These are phyloP conservation scores for Lachnellula subtilissima DNA, from an alignment of 2,329 filamentous ascomycete species.

Conservation along the genomic window DNA sequence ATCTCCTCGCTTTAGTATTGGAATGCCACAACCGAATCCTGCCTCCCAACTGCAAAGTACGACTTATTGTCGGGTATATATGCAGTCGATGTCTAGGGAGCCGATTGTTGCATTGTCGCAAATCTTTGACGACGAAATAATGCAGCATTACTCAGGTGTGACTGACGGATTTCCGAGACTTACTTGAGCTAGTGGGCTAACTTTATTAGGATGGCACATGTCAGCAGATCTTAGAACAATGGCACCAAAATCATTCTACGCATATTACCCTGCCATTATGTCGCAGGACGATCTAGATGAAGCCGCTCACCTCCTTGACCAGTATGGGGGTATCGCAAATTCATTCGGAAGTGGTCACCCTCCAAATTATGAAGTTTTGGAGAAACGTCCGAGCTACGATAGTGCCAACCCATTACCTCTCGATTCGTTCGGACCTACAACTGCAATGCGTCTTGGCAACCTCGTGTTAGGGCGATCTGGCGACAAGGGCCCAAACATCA, in stretches of 20 bases:
- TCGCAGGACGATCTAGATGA: constrained; percentile 22
- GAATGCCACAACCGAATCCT: too few relatives aligned
- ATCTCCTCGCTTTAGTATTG: too few relatives aligned
- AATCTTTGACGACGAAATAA: too few relatives aligned
- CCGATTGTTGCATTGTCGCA: too few relatives aligned
- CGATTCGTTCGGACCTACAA: constrained; percentile 20
- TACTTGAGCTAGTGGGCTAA: too few relatives aligned
- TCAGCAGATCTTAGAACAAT: too few relatives aligned
- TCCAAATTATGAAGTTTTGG: background rate
- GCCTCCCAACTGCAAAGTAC: too few relatives aligned
- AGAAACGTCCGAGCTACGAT: constrained; percentile 1
- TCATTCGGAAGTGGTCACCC: background rate
- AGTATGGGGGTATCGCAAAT: background rate
- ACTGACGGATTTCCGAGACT: too few relatives aligned
- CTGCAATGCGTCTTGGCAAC: constrained; percentile 21
- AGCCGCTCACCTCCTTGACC: constrained; percentile 11
- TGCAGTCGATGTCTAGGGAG: too few relatives aligned
- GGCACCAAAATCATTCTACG: constrained; percentile 19
- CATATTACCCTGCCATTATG: constrained; percentile 26
- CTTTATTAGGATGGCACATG: too few relatives aligned
- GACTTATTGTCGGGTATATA: too few relatives aligned
- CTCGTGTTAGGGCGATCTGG: constrained; percentile 26
- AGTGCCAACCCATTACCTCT: constrained; percentile 5
- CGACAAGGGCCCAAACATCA: constrained; percentile 31
- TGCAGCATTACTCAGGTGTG: too few relatives aligned